Conservation (phyloP, 352 stramenopile species). For the Phytophthora colocasiae region DNA sequence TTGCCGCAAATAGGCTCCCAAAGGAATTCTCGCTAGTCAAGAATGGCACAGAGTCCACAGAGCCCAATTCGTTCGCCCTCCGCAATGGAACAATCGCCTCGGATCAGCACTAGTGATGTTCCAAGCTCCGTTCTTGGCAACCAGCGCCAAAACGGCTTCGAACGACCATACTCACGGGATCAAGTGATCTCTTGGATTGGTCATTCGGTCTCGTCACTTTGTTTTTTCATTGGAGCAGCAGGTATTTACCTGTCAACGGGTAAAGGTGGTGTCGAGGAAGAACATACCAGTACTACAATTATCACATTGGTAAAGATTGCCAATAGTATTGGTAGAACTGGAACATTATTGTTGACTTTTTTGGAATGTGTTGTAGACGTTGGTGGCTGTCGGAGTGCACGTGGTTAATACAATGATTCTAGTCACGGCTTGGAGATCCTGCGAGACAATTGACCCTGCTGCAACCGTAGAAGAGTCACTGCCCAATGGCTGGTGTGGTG, state of each 20-base stretch:
- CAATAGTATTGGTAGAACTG: not conserved
- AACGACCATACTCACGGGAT: constrained; percentile 76
- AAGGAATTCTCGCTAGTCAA: constrained; percentile 5
- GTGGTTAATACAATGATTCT: constrained; percentile 57
- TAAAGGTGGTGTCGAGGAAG: constrained; percentile 21
- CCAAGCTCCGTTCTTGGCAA: constrained; percentile 34
- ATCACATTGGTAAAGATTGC: constrained; percentile 31
- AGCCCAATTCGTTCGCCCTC: constrained; percentile 16
- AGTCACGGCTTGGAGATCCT: constrained; percentile 71
- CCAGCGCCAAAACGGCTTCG: constrained; percentile 74
- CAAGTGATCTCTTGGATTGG: constrained; percentile 80
- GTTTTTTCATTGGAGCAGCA: constrained; percentile 62
- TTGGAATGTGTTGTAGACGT: constrained; percentile 37
- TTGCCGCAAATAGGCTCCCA: constrained; percentile 18
- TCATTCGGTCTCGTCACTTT: constrained; percentile 67
- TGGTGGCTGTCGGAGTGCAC: constrained; percentile 62
- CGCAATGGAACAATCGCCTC: constrained; percentile 21
- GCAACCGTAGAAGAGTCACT: constrained; percentile 42
- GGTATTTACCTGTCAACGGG: constrained; percentile 36
- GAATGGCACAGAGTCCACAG: not conserved
- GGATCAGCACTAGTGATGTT: constrained; percentile 17
- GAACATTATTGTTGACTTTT: constrained; percentile 1
- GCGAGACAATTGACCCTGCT: constrained; percentile 72
- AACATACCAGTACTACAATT: constrained; percentile 19
- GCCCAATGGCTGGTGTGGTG: constrained; percentile 70